Evolutionary conservation across 2,329 filamentous ascomycete genomes (phyloP).

Genomic region (Pleochaeta shiraiana): DNA sequence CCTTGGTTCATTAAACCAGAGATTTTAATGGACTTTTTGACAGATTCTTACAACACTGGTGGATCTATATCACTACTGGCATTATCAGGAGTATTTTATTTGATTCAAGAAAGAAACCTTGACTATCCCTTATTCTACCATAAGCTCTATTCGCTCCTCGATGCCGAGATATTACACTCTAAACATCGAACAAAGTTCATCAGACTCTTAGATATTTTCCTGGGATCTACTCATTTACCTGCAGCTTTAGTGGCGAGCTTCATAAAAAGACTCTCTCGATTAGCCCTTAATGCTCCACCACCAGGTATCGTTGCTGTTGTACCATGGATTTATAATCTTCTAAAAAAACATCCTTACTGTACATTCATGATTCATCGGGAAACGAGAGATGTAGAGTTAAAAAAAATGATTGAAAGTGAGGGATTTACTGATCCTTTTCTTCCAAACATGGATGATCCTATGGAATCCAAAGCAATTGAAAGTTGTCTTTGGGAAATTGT

Average conservation of each 20-base stretch:
- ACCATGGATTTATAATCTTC: constrained; percentile 87
- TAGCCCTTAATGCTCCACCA: constrained; percentile 74
- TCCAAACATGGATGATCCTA: constrained; percentile 55
- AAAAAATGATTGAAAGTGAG: constrained; percentile 35
- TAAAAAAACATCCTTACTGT: constrained; percentile 73
- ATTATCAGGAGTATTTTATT: constrained; percentile 79
- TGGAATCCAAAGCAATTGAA: constrained; percentile 70
- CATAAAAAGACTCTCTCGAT: constrained; percentile 72
- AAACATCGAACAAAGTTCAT: constrained; percentile 91
- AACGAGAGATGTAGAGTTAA: constrained; percentile 32
- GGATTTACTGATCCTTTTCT: constrained; percentile 54
- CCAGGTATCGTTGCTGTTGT: constrained; percentile 73
- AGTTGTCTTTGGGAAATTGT: constrained; percentile 92
- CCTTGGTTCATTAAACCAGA: constrained; percentile 83
- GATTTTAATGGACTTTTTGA: constrained; percentile 85
- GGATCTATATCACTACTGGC: constrained; percentile 75
- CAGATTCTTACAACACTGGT: constrained; percentile 75
- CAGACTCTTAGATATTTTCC: constrained; percentile 73
- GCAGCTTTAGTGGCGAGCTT: constrained; percentile 84
- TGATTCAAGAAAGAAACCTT: constrained; percentile 82
- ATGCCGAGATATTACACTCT: constrained; percentile 71
- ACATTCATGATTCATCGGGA: constrained; percentile 92
- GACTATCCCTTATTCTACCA: constrained; percentile 90
- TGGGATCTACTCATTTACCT: constrained; percentile 79
- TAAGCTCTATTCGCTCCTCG: constrained; percentile 84